phyloP scores from a whole-genome alignment of 2,329 filamentous ascomycete species.

The Septoria linicola region DNA sequence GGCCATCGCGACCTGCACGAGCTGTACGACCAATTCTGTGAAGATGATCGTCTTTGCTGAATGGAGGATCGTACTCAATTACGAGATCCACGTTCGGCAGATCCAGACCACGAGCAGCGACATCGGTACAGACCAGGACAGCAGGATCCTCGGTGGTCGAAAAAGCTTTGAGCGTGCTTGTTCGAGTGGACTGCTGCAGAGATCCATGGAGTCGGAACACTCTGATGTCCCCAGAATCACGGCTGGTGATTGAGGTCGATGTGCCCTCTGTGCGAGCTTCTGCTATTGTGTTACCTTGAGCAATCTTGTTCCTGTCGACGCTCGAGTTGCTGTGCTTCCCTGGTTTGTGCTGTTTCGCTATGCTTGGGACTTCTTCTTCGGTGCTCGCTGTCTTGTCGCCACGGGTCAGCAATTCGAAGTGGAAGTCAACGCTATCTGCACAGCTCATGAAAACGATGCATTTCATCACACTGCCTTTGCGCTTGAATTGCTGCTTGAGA shows the following conservation, averaged over 20 bases:
- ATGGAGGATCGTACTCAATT: constrained; percentile 93
- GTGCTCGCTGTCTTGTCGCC: constrained; percentile 38
- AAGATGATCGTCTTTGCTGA: constrained; percentile 87
- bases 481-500: constrained; percentile 81
- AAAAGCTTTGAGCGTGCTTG: constrained; percentile 80
- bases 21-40: constrained; percentile 94
- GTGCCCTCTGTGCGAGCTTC: constrained; percentile 54
- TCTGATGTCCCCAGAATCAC: constrained; percentile 69
- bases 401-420: constrained; percentile 76
- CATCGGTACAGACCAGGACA: constrained; percentile 89
- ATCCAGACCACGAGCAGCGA: constrained; percentile 92
- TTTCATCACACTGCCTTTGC: constrained; percentile 91
- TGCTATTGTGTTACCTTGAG: constrained; percentile 43
- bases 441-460: constrained; percentile 96
- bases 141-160: constrained; percentile 70
- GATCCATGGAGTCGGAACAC: constrained; percentile 90
- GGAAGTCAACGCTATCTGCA: constrained; percentile 94
- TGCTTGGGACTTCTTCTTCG: constrained; percentile 25
- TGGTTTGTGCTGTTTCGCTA: constrained; percentile 23
- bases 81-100: constrained; percentile 93
- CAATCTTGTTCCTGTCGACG: constrained; percentile 42
- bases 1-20: constrained; percentile 82
- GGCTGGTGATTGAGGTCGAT: constrained; percentile 45
- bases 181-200: constrained; percentile 81
- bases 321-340: constrained; percentile 22